Conservation (phyloP, 352 stramenopile genomes). For the Phytophthora brassicae region DNA sequence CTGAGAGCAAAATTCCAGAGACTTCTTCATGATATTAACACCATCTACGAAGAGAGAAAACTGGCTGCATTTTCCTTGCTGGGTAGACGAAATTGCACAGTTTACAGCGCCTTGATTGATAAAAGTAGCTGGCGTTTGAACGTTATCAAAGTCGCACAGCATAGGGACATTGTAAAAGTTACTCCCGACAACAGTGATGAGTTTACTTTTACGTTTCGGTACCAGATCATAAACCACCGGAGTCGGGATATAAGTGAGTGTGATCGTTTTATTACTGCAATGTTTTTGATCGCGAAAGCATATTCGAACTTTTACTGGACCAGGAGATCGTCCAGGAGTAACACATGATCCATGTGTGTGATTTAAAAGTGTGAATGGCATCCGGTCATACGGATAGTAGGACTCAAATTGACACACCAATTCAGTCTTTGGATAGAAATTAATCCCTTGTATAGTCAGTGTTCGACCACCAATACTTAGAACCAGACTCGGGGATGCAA, state of each 20-base stretch:
- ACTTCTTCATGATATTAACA: conserved; percentile 1
- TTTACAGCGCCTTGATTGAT: conserved; percentile 17
- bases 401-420: conserved; percentile 27
- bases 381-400: conserved; percentile 25
- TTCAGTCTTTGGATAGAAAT: conserved; percentile 9
- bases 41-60: conserved; percentile 24
- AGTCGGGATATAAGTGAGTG: conserved; percentile 11
- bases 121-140: conserved; percentile 14
- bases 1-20: conserved; percentile 15
- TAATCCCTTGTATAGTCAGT: conserved; percentile 8
- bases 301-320: conserved; percentile 31
- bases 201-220: not conserved
- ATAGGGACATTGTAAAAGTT: conserved; percentile 22
- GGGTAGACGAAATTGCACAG: not conserved
- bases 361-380: conserved; percentile 34
- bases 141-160: conserved; percentile 20
- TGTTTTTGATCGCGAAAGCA: conserved; percentile 26
- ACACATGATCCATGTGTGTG: conserved; percentile 32
- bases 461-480: conserved; percentile 17
- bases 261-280: conserved; percentile 25
- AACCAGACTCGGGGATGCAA: conserved; percentile 10
- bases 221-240: conserved; percentile 13
- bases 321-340: conserved; percentile 28
- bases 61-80: conserved; percentile 6
- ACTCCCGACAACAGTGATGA: conserved; percentile 11